Conservation (phyloP, 768 basidiomycete species). For the Mycena crocata region DNA sequence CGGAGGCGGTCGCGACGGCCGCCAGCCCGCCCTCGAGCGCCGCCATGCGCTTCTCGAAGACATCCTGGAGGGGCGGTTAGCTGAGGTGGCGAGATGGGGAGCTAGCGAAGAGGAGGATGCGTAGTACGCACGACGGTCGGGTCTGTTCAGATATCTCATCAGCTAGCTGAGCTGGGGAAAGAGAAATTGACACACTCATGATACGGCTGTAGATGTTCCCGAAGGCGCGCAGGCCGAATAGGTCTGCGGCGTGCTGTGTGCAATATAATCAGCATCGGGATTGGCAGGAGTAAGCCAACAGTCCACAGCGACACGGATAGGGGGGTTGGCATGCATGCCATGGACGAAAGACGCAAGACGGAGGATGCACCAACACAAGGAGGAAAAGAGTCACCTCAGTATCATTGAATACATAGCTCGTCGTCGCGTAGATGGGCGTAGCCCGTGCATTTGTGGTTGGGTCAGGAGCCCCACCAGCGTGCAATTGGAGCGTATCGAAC, state of each 20-base stretch:
- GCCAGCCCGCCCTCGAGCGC: slow-evolving; percentile 85
- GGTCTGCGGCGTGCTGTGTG: slow-evolving; percentile 73
- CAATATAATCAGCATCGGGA: slow-evolving; percentile 4
- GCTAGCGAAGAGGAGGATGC: background rate
- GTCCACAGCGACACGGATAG: no score
- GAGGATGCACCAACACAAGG: no score
- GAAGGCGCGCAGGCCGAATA: slow-evolving; percentile 71
- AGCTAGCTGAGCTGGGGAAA: background rate
- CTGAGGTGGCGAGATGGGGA: no score
- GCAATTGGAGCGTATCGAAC: slow-evolving; percentile 85
- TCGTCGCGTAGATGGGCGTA: slow-evolving; percentile 80
- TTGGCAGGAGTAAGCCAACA: no score
- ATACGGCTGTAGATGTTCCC: slow-evolving; percentile 79
- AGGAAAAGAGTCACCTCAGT: slow-evolving; percentile 58
- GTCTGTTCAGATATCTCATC: background rate
- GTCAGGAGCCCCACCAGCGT: slow-evolving; percentile 78
- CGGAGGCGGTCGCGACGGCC: slow-evolving; percentile 79
- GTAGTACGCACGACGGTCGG: slow-evolving; percentile 11
- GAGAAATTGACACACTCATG: slow-evolving; percentile 51
- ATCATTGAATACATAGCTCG: slow-evolving; percentile 80
- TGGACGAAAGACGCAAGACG: no score
- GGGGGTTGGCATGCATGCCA: no score
- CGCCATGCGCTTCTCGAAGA: slow-evolving; percentile 84
- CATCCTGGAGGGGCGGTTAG: no score
- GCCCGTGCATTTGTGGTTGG: slow-evolving; percentile 78